These are phyloP conservation scores for Fraxinus latifolia DNA, from an alignment of 305 asterid species.

Conservation along the genomic window DNA sequence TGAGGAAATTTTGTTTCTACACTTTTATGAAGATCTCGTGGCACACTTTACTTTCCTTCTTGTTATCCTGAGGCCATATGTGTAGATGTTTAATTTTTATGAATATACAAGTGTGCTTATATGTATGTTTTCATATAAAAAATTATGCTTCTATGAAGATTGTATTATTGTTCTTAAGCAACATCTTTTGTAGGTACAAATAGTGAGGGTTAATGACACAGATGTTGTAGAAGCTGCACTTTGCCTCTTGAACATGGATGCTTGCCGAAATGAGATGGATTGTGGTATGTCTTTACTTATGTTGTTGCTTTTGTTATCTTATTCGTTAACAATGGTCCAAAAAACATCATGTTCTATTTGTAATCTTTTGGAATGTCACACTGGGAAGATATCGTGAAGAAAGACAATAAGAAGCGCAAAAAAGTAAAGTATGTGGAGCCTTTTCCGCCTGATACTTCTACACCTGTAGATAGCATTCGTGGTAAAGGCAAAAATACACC, in stretches of 20 bases:
- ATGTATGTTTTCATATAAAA: neutral
- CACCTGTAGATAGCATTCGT: slow-evolving; percentile 21
- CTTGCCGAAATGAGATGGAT: slow-evolving; percentile 32
- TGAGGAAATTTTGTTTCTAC: neutral
- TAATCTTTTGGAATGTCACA: slow-evolving; percentile 13
- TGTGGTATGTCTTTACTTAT: slow-evolving; percentile 40
- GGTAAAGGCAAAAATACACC: slow-evolving; percentile 23
- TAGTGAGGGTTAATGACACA: slow-evolving; percentile 58
- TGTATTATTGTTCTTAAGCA: slow-evolving; percentile 14
- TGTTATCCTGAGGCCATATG: neutral
- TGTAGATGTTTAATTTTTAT: neutral
- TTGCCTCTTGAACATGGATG: slow-evolving; percentile 57
- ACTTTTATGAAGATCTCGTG: neutral
- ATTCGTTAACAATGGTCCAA: neutral
- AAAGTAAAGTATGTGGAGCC: slow-evolving; percentile 51
- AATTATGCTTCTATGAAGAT: neutral
- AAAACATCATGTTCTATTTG: slow-evolving; percentile 20
- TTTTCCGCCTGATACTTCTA: slow-evolving; percentile 32
- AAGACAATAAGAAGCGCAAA: slow-evolving; percentile 47
- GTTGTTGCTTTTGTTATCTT: slow-evolving; percentile 4
- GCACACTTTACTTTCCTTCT: neutral
- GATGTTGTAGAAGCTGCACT: slow-evolving; percentile 68
- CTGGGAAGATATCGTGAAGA: slow-evolving; percentile 36
- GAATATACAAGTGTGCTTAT: neutral
- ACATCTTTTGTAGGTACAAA: slow-evolving; percentile 55